Evolutionary conservation across 2,329 filamentous ascomycete species (phyloP).

Genomic region (Exutisphaerella laricina): DNA sequence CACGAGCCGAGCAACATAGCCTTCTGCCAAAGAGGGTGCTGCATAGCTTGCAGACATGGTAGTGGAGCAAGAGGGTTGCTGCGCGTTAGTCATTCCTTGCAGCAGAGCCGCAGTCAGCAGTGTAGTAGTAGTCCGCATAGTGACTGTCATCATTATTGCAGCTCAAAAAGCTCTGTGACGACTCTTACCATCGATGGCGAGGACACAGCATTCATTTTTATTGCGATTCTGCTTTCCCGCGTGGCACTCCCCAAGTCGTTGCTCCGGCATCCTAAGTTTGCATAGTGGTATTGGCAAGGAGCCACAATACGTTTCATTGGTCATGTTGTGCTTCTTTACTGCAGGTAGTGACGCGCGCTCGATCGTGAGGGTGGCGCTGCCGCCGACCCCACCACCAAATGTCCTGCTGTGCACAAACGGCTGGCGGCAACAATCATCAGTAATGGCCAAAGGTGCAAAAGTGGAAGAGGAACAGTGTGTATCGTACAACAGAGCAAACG

Average conservation of each 20-base stretch:
- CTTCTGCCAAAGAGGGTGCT: conserved; percentile 38
- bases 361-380: no score
- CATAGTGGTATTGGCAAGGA: conserved; percentile 3
- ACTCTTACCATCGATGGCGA: no score
- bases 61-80: conserved; percentile 31
- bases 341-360: not conserved
- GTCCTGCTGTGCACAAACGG: no score
- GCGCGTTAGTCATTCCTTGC: conserved; percentile 3
- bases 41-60: conserved; percentile 36
- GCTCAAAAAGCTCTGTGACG: no score
- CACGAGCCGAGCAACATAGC: conserved; percentile 42
- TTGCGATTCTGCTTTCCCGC: no score
- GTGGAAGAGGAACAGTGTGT: no score
- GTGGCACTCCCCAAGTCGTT: no score
- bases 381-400: no score
- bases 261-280: conserved; percentile 4
- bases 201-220: no score
- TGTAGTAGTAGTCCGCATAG: not conserved
- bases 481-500: no score
- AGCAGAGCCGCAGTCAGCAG: not conserved
- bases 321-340: not conserved
- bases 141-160: not conserved
- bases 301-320: not conserved
- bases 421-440: no score
- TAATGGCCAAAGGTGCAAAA: no score